These are phyloP conservation scores for Casuarina equisetifolia DNA, from an alignment of 306 rosid genomes.

Conservation along the genomic window DNA sequence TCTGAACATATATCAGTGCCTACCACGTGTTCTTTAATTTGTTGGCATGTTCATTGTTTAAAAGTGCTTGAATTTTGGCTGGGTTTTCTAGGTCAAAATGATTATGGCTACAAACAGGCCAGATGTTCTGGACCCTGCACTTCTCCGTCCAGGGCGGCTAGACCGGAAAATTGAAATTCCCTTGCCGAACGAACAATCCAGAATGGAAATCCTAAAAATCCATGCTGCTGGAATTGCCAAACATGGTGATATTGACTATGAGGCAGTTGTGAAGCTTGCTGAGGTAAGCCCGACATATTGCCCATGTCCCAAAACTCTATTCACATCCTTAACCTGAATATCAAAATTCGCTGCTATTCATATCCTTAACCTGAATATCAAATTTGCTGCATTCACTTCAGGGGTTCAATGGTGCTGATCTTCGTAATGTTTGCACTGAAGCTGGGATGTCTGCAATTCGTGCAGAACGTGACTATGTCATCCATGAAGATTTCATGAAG, in stretches of 20 bases:
- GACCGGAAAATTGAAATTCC: constrained; percentile 65
- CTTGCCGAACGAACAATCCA: constrained; percentile 60
- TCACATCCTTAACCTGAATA: background rate
- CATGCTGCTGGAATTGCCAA: constrained; percentile 67
- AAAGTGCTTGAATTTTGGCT: background rate
- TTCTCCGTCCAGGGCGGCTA: constrained; percentile 61
- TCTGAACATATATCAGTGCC: background rate
- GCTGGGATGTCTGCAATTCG: constrained; percentile 68
- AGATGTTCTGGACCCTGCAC: constrained; percentile 61
- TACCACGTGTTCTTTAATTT: background rate
- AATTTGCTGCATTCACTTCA: constrained; percentile 15
- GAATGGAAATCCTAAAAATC: constrained; percentile 61
- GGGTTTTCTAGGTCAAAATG: constrained; percentile 48
- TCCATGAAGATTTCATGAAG: constrained; percentile 68
- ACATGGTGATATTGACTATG: constrained; percentile 64
- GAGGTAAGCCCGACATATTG: constrained; percentile 39
- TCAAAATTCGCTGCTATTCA: background rate
- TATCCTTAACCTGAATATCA: background rate
- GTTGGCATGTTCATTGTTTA: background rate
- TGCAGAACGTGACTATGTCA: constrained; percentile 60
- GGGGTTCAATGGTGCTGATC: constrained; percentile 68
- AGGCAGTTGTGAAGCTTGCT: constrained; percentile 61
- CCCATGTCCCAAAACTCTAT: background rate
- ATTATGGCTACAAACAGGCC: constrained; percentile 67
- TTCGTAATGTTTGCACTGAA: constrained; percentile 61